A percentile compares a stretch with the other conserved stretches of the same genome.
These are phyloP conservation scores for Exidia glandulosa DNA, from an alignment of 768 basidiomycete genomes.

Conservation along the genomic window DNA sequence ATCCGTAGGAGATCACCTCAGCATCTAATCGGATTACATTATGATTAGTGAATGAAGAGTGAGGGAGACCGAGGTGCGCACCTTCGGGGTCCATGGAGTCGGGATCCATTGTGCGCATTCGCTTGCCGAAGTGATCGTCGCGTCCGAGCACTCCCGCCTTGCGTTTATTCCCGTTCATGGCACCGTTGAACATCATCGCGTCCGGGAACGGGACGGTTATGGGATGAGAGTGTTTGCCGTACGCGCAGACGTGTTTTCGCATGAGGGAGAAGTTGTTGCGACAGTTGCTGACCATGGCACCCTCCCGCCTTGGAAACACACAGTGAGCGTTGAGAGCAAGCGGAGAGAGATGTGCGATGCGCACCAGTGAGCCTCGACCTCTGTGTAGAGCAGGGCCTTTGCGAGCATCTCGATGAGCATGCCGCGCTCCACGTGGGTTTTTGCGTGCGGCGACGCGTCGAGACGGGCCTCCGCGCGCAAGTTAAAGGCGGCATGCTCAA, in stretches of 20 bases:
- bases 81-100: background rate
- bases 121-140: background rate
- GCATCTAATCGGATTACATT: background rate
- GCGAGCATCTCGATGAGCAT: slow-evolving; percentile 71
- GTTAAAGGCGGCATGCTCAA: slow-evolving; percentile 74
- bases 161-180: background rate
- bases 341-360: slow-evolving; percentile 63
- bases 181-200: background rate
- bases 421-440: slow-evolving; percentile 72
- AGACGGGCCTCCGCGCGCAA: slow-evolving; percentile 63
- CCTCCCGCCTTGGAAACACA: background rate
- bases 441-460: slow-evolving; percentile 45
- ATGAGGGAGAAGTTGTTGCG: background rate
- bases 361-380: slow-evolving; percentile 85
- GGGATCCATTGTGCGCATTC: background rate
- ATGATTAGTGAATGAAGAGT: background rate
- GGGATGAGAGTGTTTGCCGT: background rate
- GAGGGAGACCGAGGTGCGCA: background rate
- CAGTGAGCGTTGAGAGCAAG: slow-evolving; percentile 22
- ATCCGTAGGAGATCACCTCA: background rate
- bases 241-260: background rate
- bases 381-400: slow-evolving; percentile 76
- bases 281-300: background rate
- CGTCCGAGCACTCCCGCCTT: background rate
- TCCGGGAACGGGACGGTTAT: background rate